Evolutionary conservation across 352 stramenopile genomes (phyloP).

Genomic region (Globisporangium okanoganense): DNA sequence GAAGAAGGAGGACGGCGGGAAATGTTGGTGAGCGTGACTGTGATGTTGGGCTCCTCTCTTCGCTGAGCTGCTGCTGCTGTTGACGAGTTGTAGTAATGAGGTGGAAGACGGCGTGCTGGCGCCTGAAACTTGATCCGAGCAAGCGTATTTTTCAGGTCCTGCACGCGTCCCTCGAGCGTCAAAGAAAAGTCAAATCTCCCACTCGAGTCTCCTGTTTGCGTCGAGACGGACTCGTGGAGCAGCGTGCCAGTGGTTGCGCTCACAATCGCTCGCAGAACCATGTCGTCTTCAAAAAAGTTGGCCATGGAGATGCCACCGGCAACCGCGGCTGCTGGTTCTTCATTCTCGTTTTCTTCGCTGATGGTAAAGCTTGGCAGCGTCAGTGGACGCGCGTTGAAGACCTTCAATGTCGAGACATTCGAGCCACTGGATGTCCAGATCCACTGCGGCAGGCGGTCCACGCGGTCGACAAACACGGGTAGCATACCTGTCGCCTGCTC

Average conservation of each 20-base stretch:
- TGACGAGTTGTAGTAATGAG: background rate
- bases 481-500: constrained; percentile 21
- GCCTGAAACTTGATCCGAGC: constrained; percentile 6
- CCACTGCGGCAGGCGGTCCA: constrained; percentile 25
- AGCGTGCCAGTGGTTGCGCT: constrained; percentile 8
- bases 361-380: constrained; percentile 12
- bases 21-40: constrained; percentile 10
- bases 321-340: background rate
- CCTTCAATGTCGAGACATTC: constrained; percentile 8
- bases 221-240: background rate
- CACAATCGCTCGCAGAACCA: constrained; percentile 4
- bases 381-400: background rate
- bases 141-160: constrained; percentile 8
- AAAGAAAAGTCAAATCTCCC: background rate
- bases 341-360: background rate
- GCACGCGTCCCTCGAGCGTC: constrained; percentile 5
- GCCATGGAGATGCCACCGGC: background rate
- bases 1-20: background rate
- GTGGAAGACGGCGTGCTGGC: background rate
- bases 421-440: constrained; percentile 16
- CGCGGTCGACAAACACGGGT: constrained; percentile 28
- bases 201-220: background rate
- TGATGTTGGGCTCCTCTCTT: background rate
- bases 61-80: background rate
- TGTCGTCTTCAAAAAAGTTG: constrained; percentile 11